Conservation (phyloP, 768 basidiomycete species). For the Crassisporium funariophilum region DNA sequence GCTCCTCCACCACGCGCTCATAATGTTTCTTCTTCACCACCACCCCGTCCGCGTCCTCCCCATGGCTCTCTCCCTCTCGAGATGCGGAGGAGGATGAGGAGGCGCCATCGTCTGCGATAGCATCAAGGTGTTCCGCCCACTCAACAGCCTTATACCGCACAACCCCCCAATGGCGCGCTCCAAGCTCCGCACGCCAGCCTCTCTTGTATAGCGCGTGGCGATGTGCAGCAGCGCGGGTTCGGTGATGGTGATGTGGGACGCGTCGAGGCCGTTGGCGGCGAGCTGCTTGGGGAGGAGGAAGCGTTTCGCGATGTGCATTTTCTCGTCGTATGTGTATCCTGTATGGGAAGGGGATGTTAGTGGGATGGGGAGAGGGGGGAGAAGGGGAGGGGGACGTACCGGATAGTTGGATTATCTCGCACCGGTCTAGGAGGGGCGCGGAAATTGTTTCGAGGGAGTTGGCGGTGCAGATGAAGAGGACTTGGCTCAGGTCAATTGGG, state of each 20-base stretch:
- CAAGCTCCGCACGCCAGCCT: conserved; percentile 90
- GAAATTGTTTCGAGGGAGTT: conserved; percentile 90
- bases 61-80: too few relatives aligned
- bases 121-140: conserved; percentile 75
- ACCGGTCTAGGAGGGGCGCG: conserved; percentile 84
- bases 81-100: too few relatives aligned
- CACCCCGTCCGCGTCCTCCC: conserved; percentile 14
- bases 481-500: conserved; percentile 84
- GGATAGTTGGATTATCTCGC: conserved; percentile 82
- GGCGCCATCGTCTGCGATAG: too few relatives aligned
- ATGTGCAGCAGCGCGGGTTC: conserved; percentile 73
- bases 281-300: conserved; percentile 93
- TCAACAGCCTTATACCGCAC: conserved; percentile 90
- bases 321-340: conserved; percentile 90
- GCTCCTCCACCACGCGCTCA: conserved; percentile 57
- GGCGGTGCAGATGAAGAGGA: conserved; percentile 92
- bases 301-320: conserved; percentile 82
- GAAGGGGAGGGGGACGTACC: conserved; percentile 37
- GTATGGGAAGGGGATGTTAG: conserved; percentile 1
- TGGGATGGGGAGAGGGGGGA: neutral
- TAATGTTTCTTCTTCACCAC: conserved; percentile 43
- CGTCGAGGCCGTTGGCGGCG: conserved; percentile 69
- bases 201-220: conserved; percentile 81
- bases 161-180: conserved; percentile 85
- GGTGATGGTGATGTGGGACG: conserved; percentile 61